A percentile compares a stretch with the other conserved stretches of the same genome.
Conservation (phyloP, 1,284 basidiomycete genomes). For the Ceratobasidium sp. region DNA sequence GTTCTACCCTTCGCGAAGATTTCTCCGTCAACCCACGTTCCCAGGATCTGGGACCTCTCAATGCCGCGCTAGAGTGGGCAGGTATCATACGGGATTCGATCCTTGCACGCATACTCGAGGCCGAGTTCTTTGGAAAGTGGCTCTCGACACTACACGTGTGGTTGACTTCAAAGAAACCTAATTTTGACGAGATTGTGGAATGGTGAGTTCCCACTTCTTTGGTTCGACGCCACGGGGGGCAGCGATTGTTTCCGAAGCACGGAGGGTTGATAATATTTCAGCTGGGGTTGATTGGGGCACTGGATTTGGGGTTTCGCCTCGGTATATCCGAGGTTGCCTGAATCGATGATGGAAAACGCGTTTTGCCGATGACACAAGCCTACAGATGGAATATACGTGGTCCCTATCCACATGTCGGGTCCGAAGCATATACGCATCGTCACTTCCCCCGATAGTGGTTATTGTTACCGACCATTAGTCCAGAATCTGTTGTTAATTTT, state of each 20-base stretch:
- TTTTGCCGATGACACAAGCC: background rate
- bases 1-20: conserved; percentile 75
- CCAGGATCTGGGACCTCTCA: conserved; percentile 83
- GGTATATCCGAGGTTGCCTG: background rate
- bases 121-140: conserved; percentile 97
- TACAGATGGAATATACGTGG: background rate
- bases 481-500: background rate
- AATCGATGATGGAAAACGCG: background rate
- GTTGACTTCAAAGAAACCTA: conserved; percentile 82
- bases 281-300: conserved; percentile 9
- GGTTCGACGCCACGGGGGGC: background rate
- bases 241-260: background rate
- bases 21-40: conserved; percentile 86
- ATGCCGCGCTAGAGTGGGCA: conserved; percentile 80
- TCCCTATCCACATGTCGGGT: background rate
- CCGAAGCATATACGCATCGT: background rate
- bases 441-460: background rate
- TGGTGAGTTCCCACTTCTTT: conserved; percentile 66
- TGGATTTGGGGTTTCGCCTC: conserved; percentile 4
- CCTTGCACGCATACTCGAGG: conserved; percentile 79
- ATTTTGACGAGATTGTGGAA: conserved; percentile 85
- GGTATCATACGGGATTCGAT: conserved; percentile 74
- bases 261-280: background rate
- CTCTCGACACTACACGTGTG: conserved; percentile 87
- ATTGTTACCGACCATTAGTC: background rate